These are phyloP conservation scores for Beauveria brongniartii DNA, from an alignment of 2,329 filamentous ascomycete genomes.

Conservation along the genomic window DNA sequence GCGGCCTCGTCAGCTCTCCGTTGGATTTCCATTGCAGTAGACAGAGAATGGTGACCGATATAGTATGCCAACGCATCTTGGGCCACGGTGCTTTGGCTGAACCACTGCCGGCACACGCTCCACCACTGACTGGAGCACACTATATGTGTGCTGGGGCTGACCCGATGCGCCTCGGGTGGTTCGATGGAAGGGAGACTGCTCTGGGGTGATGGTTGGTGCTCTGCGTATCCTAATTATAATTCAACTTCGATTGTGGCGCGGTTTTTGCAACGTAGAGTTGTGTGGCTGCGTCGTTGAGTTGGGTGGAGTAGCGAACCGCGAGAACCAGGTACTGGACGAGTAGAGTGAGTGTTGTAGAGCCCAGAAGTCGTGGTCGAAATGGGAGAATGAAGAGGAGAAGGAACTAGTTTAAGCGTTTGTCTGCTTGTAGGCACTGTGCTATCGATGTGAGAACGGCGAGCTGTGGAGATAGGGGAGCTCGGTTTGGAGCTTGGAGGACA, in stretches of 20 bases:
- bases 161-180: too few species aligned
- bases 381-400: neutral
- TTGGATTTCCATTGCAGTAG: neutral
- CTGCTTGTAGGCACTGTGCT: neutral
- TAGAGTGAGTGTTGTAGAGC: neutral
- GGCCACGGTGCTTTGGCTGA: neutral
- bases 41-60: neutral
- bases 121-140: neutral
- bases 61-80: neutral
- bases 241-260: neutral
- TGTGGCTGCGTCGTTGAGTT: neutral
- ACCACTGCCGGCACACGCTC: neutral
- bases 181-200: too few species aligned
- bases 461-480: neutral
- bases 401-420: neutral
- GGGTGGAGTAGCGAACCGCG: neutral
- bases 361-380: neutral
- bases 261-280: neutral
- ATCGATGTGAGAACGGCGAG: neutral
- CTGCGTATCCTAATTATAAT: neutral
- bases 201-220: too few species aligned
- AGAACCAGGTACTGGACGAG: neutral
- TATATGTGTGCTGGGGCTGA: neutral
- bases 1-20: conserved; percentile 18
- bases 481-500: neutral